Conservation (phyloP, 208 protist species). For the Leishmania lainsoni region DNA sequence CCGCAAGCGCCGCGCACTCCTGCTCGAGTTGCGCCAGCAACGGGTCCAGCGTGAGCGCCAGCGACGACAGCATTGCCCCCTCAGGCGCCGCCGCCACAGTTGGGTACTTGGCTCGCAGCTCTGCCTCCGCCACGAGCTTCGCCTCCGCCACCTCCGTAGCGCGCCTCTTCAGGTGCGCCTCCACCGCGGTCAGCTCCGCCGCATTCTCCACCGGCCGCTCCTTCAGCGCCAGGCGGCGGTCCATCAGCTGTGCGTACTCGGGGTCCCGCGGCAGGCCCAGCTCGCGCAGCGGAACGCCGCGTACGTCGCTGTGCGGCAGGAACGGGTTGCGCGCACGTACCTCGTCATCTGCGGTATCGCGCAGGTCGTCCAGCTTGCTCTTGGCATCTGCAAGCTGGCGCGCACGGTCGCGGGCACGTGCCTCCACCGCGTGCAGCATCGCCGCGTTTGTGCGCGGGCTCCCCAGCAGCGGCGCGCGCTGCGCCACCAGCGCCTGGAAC, state of each 20-base stretch:
- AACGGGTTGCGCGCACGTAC: too few species aligned
- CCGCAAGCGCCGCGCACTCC: constrained; percentile 16
- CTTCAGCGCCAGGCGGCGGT: constrained; percentile 36
- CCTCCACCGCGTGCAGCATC: too few species aligned
- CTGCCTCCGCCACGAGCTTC: constrained; percentile 24
- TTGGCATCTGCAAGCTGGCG: too few species aligned
- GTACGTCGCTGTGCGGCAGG: too few species aligned
- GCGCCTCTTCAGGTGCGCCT: constrained; percentile 21
- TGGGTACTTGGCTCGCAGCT: constrained; percentile 17
- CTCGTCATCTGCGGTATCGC: too few species aligned
- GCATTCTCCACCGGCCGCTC: constrained; percentile 31
- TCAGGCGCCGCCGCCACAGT: constrained; percentile 1
- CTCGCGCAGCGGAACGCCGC: constrained; percentile 47
- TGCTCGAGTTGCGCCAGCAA: constrained; percentile 26
- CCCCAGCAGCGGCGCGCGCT: too few species aligned
- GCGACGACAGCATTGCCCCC: constrained; percentile 31
- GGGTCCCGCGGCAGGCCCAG: constrained; percentile 36
- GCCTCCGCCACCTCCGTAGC: constrained; percentile 33
- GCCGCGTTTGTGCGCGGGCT: too few species aligned
- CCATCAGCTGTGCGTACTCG: constrained; percentile 12
- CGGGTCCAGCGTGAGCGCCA: constrained; percentile 38
- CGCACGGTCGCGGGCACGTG: too few species aligned
- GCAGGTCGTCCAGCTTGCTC: too few species aligned
- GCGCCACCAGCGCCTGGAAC: too few species aligned
- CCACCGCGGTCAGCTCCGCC: constrained; percentile 20